phyloP scores from a whole-genome alignment of 2,329 filamentous ascomycete genomes.

The Colletotrichum cuscutae region DNA sequence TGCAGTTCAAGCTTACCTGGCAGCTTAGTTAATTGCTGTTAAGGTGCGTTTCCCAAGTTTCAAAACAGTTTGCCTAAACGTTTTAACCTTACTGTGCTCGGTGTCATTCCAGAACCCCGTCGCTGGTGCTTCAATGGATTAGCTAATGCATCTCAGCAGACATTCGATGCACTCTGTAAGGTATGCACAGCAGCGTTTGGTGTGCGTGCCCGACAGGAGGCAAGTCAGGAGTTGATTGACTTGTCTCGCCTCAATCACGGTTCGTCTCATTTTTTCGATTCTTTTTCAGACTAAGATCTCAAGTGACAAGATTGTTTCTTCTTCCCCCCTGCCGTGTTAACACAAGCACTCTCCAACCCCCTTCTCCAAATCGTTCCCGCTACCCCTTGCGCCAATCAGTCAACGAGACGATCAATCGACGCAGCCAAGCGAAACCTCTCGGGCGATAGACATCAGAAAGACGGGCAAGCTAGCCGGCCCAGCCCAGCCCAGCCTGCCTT shows the following conservation, averaged over 20 bases:
- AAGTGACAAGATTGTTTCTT: constrained; percentile 6
- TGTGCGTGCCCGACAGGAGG: constrained; percentile 5
- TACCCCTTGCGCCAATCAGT: not conserved
- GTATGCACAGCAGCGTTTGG: not conserved
- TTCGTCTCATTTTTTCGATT: constrained; percentile 4
- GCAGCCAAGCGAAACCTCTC: not conserved
- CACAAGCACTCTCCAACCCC: not conserved
- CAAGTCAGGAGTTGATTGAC: constrained; percentile 29
- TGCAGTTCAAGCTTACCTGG: constrained; percentile 24
- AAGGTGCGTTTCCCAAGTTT: not conserved
- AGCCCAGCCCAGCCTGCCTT: not conserved
- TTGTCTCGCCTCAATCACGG: constrained; percentile 20
- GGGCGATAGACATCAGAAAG: no score
- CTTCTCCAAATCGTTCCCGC: constrained; percentile 6
- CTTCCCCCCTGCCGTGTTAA: not conserved
- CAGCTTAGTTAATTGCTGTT: not conserved
- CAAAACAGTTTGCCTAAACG: not conserved
- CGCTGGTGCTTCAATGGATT: not conserved
- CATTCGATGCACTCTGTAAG: not conserved
- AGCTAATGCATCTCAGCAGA: not conserved
- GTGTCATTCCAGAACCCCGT: not conserved
- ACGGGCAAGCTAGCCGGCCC: no score
- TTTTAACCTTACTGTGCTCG: not conserved
- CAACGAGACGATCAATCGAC: not conserved
- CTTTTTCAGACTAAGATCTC: not conserved